Evolutionary conservation across 2,329 filamentous ascomycete genomes (phyloP).

Genomic region (Dactylonectria estremocensis): DNA sequence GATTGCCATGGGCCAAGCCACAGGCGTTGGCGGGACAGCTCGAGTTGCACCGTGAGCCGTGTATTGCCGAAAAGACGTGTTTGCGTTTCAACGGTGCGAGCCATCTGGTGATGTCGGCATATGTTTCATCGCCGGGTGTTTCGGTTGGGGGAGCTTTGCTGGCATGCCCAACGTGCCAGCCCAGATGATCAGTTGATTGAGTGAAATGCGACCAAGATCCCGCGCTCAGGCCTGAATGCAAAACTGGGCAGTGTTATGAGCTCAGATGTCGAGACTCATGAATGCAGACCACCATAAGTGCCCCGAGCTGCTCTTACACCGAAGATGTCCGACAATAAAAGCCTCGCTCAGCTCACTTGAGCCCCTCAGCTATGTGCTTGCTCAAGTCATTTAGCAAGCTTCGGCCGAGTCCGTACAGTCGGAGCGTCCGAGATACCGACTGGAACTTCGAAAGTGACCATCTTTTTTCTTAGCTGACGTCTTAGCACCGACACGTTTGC

Average conservation of each 20-base stretch:
- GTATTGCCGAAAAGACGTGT: slow-evolving; percentile 25
- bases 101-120: background rate
- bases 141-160: background rate
- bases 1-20: slow-evolving; percentile 19
- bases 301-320: background rate
- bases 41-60: slow-evolving; percentile 27
- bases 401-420: background rate
- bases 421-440: background rate
- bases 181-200: background rate
- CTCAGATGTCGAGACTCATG: background rate
- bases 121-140: background rate
- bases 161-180: background rate
- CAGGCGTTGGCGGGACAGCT: slow-evolving; percentile 16
- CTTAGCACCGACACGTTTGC: background rate
- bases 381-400: background rate
- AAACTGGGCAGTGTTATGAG: background rate
- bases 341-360: slow-evolving; percentile 2
- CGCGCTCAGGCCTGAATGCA: background rate
- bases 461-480: background rate
- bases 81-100: slow-evolving; percentile 14
- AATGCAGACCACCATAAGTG: background rate
- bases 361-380: background rate
- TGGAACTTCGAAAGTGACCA: background rate
- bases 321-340: background rate
- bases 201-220: background rate